These are phyloP conservation scores for Microbotryum scabiosae DNA, from an alignment of 1,284 basidiomycete genomes.

Conservation along the genomic window DNA sequence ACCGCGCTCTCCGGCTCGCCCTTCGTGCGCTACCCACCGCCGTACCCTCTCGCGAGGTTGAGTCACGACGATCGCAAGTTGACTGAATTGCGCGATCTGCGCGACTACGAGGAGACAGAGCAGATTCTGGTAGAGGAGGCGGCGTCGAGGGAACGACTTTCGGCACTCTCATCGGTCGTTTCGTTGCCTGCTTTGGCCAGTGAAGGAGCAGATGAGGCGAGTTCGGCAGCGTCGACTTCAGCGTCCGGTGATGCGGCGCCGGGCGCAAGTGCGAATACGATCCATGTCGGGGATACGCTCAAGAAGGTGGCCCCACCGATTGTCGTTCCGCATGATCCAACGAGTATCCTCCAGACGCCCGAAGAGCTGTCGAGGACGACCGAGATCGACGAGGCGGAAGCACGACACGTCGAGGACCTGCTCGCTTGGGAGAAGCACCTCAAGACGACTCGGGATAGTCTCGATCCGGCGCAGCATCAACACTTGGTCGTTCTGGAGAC, in stretches of 20 bases:
- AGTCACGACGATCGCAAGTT: constrained; percentile 72
- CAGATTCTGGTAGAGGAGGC: constrained; percentile 66
- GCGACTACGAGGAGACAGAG: constrained; percentile 63
- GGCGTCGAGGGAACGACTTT: constrained; percentile 3
- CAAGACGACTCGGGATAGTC: constrained; percentile 67
- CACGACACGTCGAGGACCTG: constrained; percentile 72
- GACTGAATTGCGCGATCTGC: constrained; percentile 55
- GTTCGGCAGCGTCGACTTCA: background rate
- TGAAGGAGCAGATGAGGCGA: background rate
- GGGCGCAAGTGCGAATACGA: constrained; percentile 3
- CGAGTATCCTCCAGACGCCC: constrained; percentile 31
- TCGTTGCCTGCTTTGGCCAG: background rate
- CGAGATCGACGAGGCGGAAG: constrained; percentile 58
- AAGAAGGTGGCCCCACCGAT: background rate
- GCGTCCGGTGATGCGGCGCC: background rate
- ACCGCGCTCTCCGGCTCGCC: constrained; percentile 87
- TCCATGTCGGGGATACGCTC: constrained; percentile 4
- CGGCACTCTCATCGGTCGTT: constrained; percentile 5
- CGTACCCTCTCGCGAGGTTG: constrained; percentile 76
- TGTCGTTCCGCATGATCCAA: constrained; percentile 33
- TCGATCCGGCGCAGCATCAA: constrained; percentile 89
- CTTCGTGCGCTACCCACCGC: constrained; percentile 78
- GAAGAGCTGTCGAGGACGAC: constrained; percentile 57
- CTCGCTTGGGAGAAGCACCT: constrained; percentile 88
- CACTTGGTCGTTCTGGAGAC: constrained; percentile 68